A percentile compares a stretch with the other conserved stretches of the same genome.
Conservation (phyloP, 768 basidiomycete species). For the Psilocybe sp. region DNA sequence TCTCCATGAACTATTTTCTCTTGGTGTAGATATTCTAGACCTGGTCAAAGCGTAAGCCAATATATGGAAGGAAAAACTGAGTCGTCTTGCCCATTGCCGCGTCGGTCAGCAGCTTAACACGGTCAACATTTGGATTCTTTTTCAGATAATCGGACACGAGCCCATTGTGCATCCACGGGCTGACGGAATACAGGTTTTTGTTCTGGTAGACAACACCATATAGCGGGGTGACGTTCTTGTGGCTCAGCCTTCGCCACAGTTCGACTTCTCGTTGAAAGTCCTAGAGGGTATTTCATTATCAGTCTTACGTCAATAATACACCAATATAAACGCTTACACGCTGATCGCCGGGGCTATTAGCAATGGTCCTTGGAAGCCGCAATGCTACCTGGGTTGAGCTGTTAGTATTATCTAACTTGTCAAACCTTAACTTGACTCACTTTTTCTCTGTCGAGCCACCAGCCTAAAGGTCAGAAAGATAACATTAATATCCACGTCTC, state of each 20-base stretch:
- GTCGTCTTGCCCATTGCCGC: conserved; percentile 32
- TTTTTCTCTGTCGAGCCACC: conserved; percentile 39
- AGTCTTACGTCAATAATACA: not conserved
- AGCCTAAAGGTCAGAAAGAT: conserved; percentile 22
- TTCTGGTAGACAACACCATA: conserved; percentile 36
- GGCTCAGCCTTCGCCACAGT: conserved; percentile 39
- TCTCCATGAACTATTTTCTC: conserved; percentile 39
- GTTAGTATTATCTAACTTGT: not conserved
- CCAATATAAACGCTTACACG: conserved; percentile 19
- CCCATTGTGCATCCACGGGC: conserved; percentile 44
- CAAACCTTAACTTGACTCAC: conserved; percentile 13
- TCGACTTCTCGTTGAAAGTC: conserved; percentile 40
- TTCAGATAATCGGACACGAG: conserved; percentile 34
- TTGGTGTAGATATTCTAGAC: conserved; percentile 38
- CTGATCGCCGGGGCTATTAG: conserved; percentile 30
- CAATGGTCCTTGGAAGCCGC: conserved; percentile 32
- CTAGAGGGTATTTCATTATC: conserved; percentile 19
- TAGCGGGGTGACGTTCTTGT: conserved; percentile 35
- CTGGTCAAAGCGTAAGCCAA: conserved; percentile 16
- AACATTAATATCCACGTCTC: conserved; percentile 1
- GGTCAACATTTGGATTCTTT: conserved; percentile 27
- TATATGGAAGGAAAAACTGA: not conserved
- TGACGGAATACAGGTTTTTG: conserved; percentile 33
- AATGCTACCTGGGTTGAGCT: conserved; percentile 34
- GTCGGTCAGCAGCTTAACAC: conserved; percentile 34